Evolutionary conservation across 495 filamentous ascomycete genomes (phyloP).

Genomic region (Durotheca rogersii): DNA sequence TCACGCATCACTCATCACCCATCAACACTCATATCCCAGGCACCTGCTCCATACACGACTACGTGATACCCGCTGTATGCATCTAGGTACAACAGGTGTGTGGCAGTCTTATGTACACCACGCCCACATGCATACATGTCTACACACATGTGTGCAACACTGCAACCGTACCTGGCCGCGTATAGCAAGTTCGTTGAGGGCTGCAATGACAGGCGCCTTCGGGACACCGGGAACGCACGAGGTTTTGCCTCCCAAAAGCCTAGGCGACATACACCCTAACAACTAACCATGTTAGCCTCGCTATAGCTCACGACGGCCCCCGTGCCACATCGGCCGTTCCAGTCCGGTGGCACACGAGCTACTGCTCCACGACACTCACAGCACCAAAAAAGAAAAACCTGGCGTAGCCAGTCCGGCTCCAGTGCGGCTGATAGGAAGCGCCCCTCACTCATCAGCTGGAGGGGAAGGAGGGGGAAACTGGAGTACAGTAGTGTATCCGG

Average conservation of each 20-base stretch:
- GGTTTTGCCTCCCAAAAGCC: conserved; percentile 1
- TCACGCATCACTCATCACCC: no score
- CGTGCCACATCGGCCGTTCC: conserved; percentile 9
- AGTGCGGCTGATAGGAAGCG: conserved; percentile 6
- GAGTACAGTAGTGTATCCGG: conserved; percentile 3
- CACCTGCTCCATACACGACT: neutral
- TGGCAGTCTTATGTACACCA: no score
- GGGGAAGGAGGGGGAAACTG: no score
- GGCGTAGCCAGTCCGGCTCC: conserved; percentile 2
- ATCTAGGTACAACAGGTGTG: no score
- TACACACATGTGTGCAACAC: neutral
- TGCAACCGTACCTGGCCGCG: conserved; percentile 2
- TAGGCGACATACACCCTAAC: conserved; percentile 15
- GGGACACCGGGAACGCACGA: conserved; percentile 3
- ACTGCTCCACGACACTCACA: neutral
- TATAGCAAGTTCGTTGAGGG: conserved; percentile 9
- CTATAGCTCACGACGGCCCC: conserved; percentile 17
- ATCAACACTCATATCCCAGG: conserved; percentile 19
- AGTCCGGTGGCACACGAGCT: neutral
- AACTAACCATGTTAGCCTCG: conserved; percentile 8
- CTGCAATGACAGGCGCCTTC: conserved; percentile 20
- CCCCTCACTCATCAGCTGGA: no score
- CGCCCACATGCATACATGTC: no score
- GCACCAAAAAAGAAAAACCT: no score
- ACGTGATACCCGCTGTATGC: conserved; percentile 3